Conservation (phyloP, 495 filamentous ascomycete genomes). For the Astrothelium subdiscretum region DNA sequence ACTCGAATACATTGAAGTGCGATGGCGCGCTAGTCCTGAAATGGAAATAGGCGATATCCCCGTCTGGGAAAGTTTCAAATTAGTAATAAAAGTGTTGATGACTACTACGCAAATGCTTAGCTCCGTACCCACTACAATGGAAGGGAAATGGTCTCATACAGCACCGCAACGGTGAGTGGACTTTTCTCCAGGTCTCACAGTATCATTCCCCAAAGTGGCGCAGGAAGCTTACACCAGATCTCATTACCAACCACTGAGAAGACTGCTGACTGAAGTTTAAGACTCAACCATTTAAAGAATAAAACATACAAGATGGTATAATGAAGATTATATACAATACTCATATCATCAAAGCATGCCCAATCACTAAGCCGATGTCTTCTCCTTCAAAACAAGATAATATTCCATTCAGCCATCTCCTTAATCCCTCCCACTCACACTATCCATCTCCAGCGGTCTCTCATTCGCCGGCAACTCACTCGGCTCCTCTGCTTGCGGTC, state of each 20-base stretch:
- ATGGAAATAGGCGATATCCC: background rate
- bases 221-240: background rate
- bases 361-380: background rate
- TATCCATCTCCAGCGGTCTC: constrained; percentile 1
- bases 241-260: background rate
- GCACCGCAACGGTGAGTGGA: background rate
- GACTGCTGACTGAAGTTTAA: background rate
- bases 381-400: background rate
- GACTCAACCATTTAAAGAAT: background rate
- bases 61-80: background rate
- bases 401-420: background rate
- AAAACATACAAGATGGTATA: background rate
- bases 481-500: constrained; percentile 1
- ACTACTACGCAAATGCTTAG: background rate
- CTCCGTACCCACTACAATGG: background rate
- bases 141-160: background rate
- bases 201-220: background rate
- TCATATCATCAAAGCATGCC: constrained; percentile 1
- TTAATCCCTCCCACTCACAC: background rate
- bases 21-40: too few species aligned
- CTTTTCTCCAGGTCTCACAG: background rate
- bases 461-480: constrained; percentile 1
- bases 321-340: background rate
- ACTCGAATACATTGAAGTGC: too few species aligned
- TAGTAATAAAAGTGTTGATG: background rate